These are phyloP conservation scores for Xylaria sp. DNA, from an alignment of 2,329 filamentous ascomycete genomes.

Conservation along the genomic window DNA sequence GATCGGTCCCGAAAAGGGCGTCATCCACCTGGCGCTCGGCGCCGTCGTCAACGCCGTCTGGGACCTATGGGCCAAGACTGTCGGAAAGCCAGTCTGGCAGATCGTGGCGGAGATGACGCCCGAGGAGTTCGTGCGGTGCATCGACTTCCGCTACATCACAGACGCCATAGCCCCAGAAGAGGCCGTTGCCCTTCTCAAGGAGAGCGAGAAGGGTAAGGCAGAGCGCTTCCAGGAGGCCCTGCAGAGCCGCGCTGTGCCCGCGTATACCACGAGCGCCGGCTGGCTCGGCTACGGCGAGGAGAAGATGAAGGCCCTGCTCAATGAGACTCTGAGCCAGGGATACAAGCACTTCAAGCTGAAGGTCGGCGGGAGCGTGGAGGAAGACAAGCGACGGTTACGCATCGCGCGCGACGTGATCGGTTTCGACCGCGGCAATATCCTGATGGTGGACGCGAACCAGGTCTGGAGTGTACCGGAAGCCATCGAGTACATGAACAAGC, in stretches of 20 bases:
- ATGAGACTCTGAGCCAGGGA: conserved; percentile 79
- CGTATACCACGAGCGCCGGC: conserved; percentile 89
- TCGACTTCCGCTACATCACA: conserved; percentile 95
- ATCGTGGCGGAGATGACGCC: conserved; percentile 91
- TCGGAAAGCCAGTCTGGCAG: conserved; percentile 89
- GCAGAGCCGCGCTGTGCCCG: conserved; percentile 79
- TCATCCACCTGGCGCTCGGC: conserved; percentile 90
- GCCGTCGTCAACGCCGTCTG: conserved; percentile 91
- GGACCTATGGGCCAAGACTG: conserved; percentile 93
- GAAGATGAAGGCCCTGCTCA: conserved; percentile 80
- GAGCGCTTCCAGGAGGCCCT: conserved; percentile 79
- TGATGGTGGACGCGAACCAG: conserved; percentile 96
- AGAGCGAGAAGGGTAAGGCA: conserved; percentile 74
- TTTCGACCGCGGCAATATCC: conserved; percentile 82
- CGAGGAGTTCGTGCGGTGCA: conserved; percentile 85
- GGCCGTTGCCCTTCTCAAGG: conserved; percentile 76
- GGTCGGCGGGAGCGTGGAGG: conserved; percentile 78
- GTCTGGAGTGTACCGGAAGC: conserved; percentile 92
- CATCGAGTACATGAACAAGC: conserved; percentile 84
- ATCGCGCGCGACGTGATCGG: conserved; percentile 85
- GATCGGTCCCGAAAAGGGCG: conserved; percentile 94
- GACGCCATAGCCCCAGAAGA: conserved; percentile 91
- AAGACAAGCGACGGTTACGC: conserved; percentile 74
- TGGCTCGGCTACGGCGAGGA: conserved; percentile 93
- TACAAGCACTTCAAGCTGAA: conserved; percentile 93